phyloP scores from a whole-genome alignment of 768 basidiomycete genomes.

The Suillus discolor region DNA sequence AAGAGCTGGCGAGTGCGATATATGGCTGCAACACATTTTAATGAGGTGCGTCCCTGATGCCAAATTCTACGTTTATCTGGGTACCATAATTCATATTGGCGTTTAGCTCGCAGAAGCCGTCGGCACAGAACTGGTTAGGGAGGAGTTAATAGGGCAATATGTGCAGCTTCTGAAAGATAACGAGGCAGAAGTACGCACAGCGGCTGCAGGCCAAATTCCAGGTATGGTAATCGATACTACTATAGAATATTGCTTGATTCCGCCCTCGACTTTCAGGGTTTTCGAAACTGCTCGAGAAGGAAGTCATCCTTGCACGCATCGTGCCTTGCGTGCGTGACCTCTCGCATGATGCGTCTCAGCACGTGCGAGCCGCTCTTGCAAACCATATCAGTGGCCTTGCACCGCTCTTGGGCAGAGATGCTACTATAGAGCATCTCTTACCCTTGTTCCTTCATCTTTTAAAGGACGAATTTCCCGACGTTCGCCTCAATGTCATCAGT shows the following conservation, averaged over 20 bases:
- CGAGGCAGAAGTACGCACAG: constrained; percentile 97
- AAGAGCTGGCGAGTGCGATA: constrained; percentile 99
- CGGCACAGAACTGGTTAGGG: constrained; percentile 86
- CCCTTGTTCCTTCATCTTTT: constrained; percentile 95
- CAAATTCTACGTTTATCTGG: background rate
- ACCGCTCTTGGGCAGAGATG: constrained; percentile 88
- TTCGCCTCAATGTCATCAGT: constrained; percentile 96
- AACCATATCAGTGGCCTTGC: constrained; percentile 96
- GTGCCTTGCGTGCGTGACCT: constrained; percentile 95
- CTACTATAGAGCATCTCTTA: constrained; percentile 95
- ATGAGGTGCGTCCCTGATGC: constrained; percentile 60
- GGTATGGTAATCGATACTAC: constrained; percentile 49
- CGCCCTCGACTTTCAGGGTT: constrained; percentile 63
- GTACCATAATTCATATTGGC: background rate
- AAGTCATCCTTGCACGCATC: constrained; percentile 89
- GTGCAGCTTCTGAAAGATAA: constrained; percentile 96
- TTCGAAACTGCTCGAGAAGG: constrained; percentile 89
- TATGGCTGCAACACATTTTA: constrained; percentile 98
- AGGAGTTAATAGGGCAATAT: constrained; percentile 92
- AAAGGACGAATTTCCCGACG: constrained; percentile 99
- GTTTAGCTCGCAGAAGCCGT: constrained; percentile 86
- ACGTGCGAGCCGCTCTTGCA: constrained; percentile 95
- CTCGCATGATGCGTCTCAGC: constrained; percentile 92
- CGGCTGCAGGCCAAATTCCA: constrained; percentile 94
- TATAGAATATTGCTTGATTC: constrained; percentile 12